These are phyloP conservation scores for Bipolaris gigantea DNA, from an alignment of 2,329 filamentous ascomycete species.

Conservation along the genomic window DNA sequence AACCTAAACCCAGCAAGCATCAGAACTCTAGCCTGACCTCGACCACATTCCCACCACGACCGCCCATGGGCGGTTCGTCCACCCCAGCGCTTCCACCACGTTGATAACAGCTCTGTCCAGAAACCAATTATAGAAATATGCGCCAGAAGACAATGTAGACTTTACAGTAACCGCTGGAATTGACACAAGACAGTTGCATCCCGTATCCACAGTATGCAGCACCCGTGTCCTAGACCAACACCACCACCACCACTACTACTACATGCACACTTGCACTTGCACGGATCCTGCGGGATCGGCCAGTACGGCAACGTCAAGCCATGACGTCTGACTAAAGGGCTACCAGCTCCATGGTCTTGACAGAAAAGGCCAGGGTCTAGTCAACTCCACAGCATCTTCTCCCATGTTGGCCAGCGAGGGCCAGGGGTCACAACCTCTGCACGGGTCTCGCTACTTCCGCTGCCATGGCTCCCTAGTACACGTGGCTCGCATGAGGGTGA, in stretches of 20 bases:
- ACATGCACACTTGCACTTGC: background rate
- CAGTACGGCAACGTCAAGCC: conserved; percentile 1
- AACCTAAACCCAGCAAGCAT: conserved; percentile 33
- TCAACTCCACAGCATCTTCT: conserved; percentile 25
- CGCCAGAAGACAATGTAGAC: conserved; percentile 19
- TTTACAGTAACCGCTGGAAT: conserved; percentile 13
- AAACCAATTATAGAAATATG: conserved; percentile 21
- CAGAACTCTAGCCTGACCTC: conserved; percentile 32
- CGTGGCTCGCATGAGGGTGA: conserved; percentile 42
- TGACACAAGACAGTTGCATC: conserved; percentile 12
- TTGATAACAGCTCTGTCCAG: conserved; percentile 13
- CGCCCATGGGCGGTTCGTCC: conserved; percentile 15
- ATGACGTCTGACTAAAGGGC: conserved; percentile 12
- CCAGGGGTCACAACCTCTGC: conserved; percentile 22
- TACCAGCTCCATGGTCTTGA: conserved; percentile 3
- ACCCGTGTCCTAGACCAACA: background rate
- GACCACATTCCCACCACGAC: conserved; percentile 27
- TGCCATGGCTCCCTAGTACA: conserved; percentile 28
- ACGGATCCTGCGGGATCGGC: background rate
- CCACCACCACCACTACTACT: no score
- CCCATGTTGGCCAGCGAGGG: conserved; percentile 21
- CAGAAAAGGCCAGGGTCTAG: conserved; percentile 12
- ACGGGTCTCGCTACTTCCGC: conserved; percentile 41
- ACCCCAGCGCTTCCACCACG: conserved; percentile 21
- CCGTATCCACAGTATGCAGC: background rate